phyloP scores from a whole-genome alignment of 75 land plant genomes.

The Cryptomeria japonica region DNA sequence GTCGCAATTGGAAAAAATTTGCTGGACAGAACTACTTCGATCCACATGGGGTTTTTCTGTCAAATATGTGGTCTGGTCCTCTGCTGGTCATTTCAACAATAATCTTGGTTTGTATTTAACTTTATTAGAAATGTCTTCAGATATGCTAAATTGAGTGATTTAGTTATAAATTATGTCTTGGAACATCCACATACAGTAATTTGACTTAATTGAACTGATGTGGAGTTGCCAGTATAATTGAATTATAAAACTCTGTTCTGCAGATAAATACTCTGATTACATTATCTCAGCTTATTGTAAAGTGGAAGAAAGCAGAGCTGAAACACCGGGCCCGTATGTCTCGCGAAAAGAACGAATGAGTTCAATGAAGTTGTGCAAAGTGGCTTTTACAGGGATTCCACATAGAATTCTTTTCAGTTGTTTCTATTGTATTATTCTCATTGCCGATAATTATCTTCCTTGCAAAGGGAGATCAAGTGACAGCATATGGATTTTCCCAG shows the following conservation, averaged over 20 bases:
- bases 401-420: not conserved
- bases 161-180: not conserved
- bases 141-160: not conserved
- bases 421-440: not conserved
- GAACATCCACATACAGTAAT: not conserved
- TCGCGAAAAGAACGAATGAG: constrained; percentile 53
- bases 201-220: not conserved
- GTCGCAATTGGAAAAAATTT: constrained; percentile 68
- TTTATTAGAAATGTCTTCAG: not conserved
- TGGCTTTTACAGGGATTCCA: not conserved
- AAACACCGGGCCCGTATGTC: constrained; percentile 70
- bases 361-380: not conserved
- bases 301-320: constrained; percentile 92
- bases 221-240: not conserved
- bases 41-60: constrained; percentile 68
- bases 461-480: not conserved
- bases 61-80: constrained; percentile 92
- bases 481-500: not conserved
- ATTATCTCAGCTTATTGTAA: constrained; percentile 55
- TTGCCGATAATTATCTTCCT: not conserved
- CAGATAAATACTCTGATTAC: constrained; percentile 76
- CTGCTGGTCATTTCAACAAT: constrained; percentile 64
- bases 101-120: constrained; percentile 62
- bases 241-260: constrained; percentile 8
- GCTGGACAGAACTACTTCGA: constrained; percentile 90